Evolutionary conservation across 257 asterid species (phyloP).

Genomic region (Solanum gracilifrons): DNA sequence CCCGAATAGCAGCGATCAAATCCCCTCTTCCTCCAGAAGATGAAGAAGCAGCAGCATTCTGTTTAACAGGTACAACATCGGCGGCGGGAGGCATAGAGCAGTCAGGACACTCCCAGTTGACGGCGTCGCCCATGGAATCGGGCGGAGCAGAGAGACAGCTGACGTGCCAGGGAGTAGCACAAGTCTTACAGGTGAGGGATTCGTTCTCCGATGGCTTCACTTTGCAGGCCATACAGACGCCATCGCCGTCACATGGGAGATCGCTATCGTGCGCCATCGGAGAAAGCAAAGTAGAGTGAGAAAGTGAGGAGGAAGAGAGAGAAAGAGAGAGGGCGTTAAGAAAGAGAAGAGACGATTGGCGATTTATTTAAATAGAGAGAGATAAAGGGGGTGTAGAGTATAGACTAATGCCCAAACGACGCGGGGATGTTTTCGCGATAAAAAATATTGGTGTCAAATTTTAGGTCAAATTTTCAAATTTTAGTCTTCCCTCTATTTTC

Average conservation of each 20-base stretch:
- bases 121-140: constrained; percentile 40
- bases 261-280: constrained; percentile 48
- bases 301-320: not conserved
- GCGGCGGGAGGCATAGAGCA: constrained; percentile 12
- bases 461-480: constrained; percentile 2
- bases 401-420: not conserved
- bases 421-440: not conserved
- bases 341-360: not conserved
- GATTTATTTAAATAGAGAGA: not conserved
- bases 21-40: constrained; percentile 17
- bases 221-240: constrained; percentile 76
- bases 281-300: not conserved
- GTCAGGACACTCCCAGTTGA: constrained; percentile 76
- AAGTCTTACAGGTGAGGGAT: constrained; percentile 55
- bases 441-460: not conserved
- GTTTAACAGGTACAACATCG: constrained; percentile 9
- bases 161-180: constrained; percentile 81
- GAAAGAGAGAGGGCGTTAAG: not conserved
- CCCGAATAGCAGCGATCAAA: constrained; percentile 51
- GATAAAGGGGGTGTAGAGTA: not conserved
- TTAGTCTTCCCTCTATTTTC: constrained; percentile 1
- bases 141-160: constrained; percentile 43
- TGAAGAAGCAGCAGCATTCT: constrained; percentile 10
- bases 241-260: constrained; percentile 88
- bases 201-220: constrained; percentile 33